Base-by-base conservation (phyloP, 306 rosid species). In the Gillenia trifoliata region DNA sequence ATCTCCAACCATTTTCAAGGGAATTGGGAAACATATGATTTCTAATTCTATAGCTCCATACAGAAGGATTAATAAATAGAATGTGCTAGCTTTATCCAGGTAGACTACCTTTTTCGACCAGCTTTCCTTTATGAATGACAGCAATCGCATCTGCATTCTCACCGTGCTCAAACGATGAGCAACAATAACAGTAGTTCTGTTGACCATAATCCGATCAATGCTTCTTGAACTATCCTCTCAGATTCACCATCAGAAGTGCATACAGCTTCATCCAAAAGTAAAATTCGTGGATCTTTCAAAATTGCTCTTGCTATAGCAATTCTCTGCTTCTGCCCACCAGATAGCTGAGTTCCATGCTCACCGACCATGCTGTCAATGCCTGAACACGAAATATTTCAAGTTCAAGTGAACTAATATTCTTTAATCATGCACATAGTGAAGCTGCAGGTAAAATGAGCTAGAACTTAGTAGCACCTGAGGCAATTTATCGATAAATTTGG, bases 111-210 rank as follows among this genome's bases (percentile, higher is more conserved):
- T 89, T 91, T 79, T 93, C 97, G 49, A 93, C 96, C 92, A 90
- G 87, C 87, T 89, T 93, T 64, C 98, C 98, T 83, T 85, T 85
- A 71, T 93, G 98, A 78, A 93, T 90, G 74, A 93, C 98, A 34
- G 96, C 95, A 74, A 93, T 93, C 89, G 74, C 86, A 63, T 89
- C 88, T 4, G 98, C 98, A 70, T 87, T 90, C 87, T 90, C 66
- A 93, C 93, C 0, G 98, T 93, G 86, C 98, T 93, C 76, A 93
- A 80, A 79, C 98, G 96, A 75, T 93, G 98, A 66, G 98, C 98
- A 19, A 93, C 98, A n/a, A 93, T 69, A 36, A 93, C 85, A 25
- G 98, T 93, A 23, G 98, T 93, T 78, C 95, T 80, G 59, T 90
- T 89, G 59, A 83, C 87, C 98, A 93, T 90, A 72, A 93, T 86